Base-by-base conservation (phyloP, 2,329 filamentous ascomycete species). In the Xylaria sp. region DNA sequence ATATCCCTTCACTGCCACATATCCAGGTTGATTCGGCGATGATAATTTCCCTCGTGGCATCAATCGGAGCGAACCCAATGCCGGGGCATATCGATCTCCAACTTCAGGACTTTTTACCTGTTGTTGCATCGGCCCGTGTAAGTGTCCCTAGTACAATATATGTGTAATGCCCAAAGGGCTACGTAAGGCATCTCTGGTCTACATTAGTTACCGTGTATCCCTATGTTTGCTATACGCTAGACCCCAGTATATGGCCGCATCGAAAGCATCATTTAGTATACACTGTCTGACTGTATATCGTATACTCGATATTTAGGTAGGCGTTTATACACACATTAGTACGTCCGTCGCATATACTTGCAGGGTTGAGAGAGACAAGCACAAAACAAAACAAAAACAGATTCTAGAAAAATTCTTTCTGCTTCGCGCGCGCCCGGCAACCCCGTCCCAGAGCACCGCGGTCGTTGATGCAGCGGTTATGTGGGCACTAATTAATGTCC, bases 341-440 rank as follows among this genome's bases (percentile, higher is more conserved):
- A 23, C 34, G 46, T n/a, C 34, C 20, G 12, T 41, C 20, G 55
- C 20, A 2, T 37, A 58, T 57, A 34, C 39, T 31, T n/a, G 25
- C 44, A 59, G 20, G n/a, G 23, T 48, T 39, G 18, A 20, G 28
- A 18, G 8, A 10, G 12, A 48, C 31, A 62, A 62, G 41, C 41
- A 63, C 13, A 46, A 20, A 54, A 52, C 51, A 41, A 58, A 58
- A 39, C 9, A 44, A 18, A 37, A 10, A 37, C 5, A 18, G 15
- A 5, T 66, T 63, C 54, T 63, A 64, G 59, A 52, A 67, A 61
- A 55, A 44, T 50, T 60, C 20, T 55, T 23, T 51, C 48, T 20
- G 39, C 50, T 46, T 50, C 37, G 52, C n/a, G 28, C 15, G 34
- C 65, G 63, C 15, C 69, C 69, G 69, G 69, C 66, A 62, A 69